These are phyloP conservation scores for Colletotrichum sp. DNA, from an alignment of 2,329 filamentous ascomycete species.

Conservation along the genomic window DNA sequence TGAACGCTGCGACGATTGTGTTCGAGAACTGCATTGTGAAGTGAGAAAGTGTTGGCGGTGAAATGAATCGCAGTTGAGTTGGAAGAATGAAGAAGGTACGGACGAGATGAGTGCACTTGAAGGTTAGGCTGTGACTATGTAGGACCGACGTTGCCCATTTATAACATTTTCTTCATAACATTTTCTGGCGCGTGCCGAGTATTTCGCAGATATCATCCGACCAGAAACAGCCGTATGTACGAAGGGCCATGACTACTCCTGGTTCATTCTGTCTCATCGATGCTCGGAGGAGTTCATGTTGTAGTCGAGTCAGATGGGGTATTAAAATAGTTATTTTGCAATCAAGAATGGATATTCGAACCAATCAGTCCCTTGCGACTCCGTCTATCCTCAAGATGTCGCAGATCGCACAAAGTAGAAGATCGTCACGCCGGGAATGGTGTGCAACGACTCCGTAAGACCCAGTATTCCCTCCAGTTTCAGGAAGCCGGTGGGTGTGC, in stretches of 20 bases:
- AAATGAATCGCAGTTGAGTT: neutral
- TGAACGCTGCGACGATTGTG: neutral
- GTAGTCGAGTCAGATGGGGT: neutral
- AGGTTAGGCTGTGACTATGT: rapidly evolving
- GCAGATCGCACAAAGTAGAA: neutral
- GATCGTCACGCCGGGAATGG: neutral
- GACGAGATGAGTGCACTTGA: neutral
- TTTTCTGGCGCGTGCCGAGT: neutral
- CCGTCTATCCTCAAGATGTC: neutral
- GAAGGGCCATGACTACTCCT: neutral
- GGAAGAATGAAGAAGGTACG: neutral
- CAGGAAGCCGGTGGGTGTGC: neutral
- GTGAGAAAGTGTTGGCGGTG: neutral
- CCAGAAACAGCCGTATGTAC: neutral
- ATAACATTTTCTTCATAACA: neutral
- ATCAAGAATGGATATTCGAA: neutral
- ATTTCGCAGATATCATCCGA: neutral
- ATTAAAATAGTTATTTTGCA: neutral
- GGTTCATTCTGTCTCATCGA: neutral
- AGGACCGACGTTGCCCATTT: neutral
- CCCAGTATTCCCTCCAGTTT: neutral
- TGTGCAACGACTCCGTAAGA: neutral
- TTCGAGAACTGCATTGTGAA: neutral
- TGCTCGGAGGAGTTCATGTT: neutral
- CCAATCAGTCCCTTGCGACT: neutral